Percentiles rank a stretch among this genome's conserved stretches.
Conservation (phyloP, 495 filamentous ascomycete species). For the Aspergillus baeticus region DNA sequence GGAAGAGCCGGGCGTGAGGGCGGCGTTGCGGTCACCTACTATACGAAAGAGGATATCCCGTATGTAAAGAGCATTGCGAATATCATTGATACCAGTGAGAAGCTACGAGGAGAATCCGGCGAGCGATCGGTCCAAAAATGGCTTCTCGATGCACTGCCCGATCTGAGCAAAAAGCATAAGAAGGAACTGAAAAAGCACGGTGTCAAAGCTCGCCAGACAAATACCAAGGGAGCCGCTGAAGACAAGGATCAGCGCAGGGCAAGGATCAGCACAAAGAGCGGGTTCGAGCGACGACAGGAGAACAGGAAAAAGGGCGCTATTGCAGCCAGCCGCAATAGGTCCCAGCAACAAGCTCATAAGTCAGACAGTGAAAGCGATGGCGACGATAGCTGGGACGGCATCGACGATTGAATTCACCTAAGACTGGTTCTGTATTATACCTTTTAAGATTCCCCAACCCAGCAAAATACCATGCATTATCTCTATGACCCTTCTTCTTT, state of each 20-base stretch:
- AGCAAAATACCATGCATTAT: slow-evolving; percentile 12
- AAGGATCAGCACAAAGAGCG: slow-evolving; percentile 89
- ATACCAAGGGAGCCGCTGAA: slow-evolving; percentile 39
- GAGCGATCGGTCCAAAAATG: slow-evolving; percentile 69
- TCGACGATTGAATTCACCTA: slow-evolving; percentile 51
- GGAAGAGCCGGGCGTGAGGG: slow-evolving; percentile 85
- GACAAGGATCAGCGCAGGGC: slow-evolving; percentile 42
- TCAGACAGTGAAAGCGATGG: slow-evolving; percentile 36
- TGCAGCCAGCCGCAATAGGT: slow-evolving; percentile 65
- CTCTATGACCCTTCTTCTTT: slow-evolving; percentile 3
- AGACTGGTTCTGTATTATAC: background rate
- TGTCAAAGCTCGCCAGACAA: slow-evolving; percentile 67
- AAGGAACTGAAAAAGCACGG: slow-evolving; percentile 78
- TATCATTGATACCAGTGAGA: slow-evolving; percentile 82
- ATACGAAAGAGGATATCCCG: slow-evolving; percentile 90
- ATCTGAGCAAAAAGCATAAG: slow-evolving; percentile 76
- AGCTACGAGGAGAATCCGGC: slow-evolving; percentile 45
- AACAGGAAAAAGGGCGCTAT: slow-evolving; percentile 74
- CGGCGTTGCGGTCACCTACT: slow-evolving; percentile 90
- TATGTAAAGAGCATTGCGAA: slow-evolving; percentile 91
- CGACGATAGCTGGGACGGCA: slow-evolving; percentile 56
- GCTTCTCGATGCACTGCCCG: slow-evolving; percentile 85
- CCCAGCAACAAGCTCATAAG: slow-evolving; percentile 25
- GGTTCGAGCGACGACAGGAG: slow-evolving; percentile 77
- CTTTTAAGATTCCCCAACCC: slow-evolving; percentile 16